Base-by-base conservation (phyloP, 768 basidiomycete genomes). In the Lentinula lateritia region DNA sequence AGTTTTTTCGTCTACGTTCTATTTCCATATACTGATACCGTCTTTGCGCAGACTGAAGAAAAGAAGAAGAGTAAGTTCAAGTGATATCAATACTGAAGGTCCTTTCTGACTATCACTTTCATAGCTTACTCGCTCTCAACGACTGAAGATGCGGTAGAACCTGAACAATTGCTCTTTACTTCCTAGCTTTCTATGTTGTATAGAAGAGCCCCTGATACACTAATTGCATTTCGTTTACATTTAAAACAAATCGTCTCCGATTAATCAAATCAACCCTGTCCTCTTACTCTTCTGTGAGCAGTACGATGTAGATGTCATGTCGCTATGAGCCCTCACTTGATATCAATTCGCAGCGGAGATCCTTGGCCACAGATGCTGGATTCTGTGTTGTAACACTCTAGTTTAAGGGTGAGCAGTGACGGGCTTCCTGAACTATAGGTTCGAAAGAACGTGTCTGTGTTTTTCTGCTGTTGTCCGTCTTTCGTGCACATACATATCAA, bases 1-100 rank as follows among this genome's bases (percentile, higher is more conserved):
- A 74, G 90, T 80, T 3, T 32, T 52, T 28, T 32, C 28, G 58
- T 48, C 58, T 61, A 39, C n/a, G 54, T 42, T 15, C 18, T 61
- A 61, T 61, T 58, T 52, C 48, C 50, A 41, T 46, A 48, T 46
- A 59, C 52, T 61, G 45, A 53, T 23, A 23, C 53, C 32, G n/a
- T 53, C 55, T 62, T 53, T 65, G 39, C 13, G 6, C 64, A 93
- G 92, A 79, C 82, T 92, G 69, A 92, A 88, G 86, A 95, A 95
- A 81, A 86, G 92, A 66, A 82, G 94, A 83, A 90, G 86, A 78
- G 92, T 92, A 71, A 63, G 86, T n/a, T 8, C 8, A 5, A 10
- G 7, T 35, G n/a, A 6, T 13, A 12, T 46, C 7, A 3, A 6
- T 52, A 3, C 8, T 43, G 2, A 36, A 52, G 2, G 28, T 23